phyloP scores from a whole-genome alignment of 2,329 filamentous ascomycete species.

The Balansia obtecta region DNA sequence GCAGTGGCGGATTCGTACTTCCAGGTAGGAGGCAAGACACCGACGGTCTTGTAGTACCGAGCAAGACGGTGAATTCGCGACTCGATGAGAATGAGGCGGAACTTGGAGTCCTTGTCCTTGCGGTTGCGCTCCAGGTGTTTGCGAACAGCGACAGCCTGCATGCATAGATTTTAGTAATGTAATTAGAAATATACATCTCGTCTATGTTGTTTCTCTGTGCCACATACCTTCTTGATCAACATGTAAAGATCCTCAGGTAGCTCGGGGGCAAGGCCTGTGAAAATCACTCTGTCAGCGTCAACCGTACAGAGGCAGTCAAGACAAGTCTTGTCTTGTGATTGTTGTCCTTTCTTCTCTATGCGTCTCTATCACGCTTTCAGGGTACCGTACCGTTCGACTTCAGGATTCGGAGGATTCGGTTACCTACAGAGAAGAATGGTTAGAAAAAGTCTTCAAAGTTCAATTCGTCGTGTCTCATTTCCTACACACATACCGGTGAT shows the following conservation, averaged over 20 bases:
- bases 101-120: conserved; percentile 99
- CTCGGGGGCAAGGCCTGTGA: conserved; percentile 90
- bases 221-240: conserved; percentile 95
- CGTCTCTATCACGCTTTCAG: conserved; percentile 14
- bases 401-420: conserved; percentile 99
- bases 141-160: conserved; percentile 87
- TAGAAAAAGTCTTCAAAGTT: conserved; percentile 16
- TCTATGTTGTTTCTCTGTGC: background rate
- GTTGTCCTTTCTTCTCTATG: conserved; percentile 16
- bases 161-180: conserved; percentile 15
- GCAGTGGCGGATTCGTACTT: conserved; percentile 98
- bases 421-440: conserved; percentile 50
- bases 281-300: conserved; percentile 89
- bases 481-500: conserved; percentile 65
- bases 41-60: conserved; percentile 98
- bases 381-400: conserved; percentile 84
- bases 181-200: background rate
- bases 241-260: conserved; percentile 99
- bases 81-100: conserved; percentile 99
- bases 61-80: conserved; percentile 99
- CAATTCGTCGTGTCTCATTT: background rate
- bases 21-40: conserved; percentile 81
- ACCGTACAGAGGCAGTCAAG: conserved; percentile 73
- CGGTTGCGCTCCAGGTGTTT: conserved; percentile 99
- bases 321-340: conserved; percentile 13